Percentiles rank a stretch among this genome's conserved stretches.
Evolutionary conservation across 163 green algal species (phyloP).

Genomic region (Scenedesmus sp.): DNA sequence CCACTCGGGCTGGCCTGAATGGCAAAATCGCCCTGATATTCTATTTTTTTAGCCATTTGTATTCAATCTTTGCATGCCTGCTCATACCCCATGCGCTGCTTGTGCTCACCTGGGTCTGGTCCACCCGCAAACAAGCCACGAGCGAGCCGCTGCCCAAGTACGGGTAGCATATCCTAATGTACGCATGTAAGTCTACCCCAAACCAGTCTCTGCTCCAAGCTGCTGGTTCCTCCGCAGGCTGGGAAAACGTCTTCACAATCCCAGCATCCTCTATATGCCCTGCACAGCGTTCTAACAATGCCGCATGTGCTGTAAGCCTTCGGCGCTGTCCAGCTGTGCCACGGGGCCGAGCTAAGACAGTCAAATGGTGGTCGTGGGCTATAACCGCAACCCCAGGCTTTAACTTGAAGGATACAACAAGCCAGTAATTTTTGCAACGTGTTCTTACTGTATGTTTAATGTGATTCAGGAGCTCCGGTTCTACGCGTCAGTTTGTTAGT

Average conservation of each 20-base stretch:
- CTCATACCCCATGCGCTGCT: not conserved
- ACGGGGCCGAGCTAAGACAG: not conserved
- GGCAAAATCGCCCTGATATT: too few relatives aligned
- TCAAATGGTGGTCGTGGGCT: not conserved
- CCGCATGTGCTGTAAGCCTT: not conserved
- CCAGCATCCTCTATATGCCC: not conserved
- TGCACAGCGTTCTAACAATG: not conserved
- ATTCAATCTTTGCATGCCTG: not conserved
- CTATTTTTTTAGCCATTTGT: too few relatives aligned
- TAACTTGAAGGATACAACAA: too few relatives aligned
- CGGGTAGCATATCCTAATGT: slow-evolving; percentile 15
- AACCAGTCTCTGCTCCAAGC: not conserved
- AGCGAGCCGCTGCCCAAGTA: slow-evolving; percentile 9
- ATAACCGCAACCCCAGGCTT: not conserved
- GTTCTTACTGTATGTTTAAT: too few relatives aligned
- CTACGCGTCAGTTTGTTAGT: not conserved
- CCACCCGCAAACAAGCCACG: slow-evolving; percentile 9
- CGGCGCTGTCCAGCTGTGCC: not conserved
- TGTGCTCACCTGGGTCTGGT: slow-evolving; percentile 5
- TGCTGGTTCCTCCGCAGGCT: not conserved
- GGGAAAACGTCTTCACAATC: not conserved
- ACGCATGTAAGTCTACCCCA: not conserved
- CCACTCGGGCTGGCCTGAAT: not conserved
- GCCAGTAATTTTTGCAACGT: too few relatives aligned
- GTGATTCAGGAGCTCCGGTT: not conserved